Evolutionary conservation across 805 yeast species (phyloP).

Genomic region (Suhomyces prunicola): DNA sequence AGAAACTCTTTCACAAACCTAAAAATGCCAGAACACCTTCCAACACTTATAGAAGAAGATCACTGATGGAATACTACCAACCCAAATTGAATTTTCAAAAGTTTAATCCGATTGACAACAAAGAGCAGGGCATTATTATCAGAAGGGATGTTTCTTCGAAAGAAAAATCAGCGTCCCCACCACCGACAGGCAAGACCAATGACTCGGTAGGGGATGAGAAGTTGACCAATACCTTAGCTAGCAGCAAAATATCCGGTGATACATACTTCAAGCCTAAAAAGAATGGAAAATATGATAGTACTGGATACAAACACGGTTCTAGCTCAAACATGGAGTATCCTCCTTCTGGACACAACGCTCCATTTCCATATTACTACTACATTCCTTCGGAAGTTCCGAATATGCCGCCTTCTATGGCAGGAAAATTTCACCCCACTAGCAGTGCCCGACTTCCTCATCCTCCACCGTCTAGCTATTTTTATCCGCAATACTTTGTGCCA

Average conservation of each 20-base stretch:
- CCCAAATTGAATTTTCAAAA: not conserved
- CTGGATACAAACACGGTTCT: not conserved
- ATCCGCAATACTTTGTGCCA: conserved; percentile 25
- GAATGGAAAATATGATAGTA: not conserved
- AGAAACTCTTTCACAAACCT: conserved; percentile 1
- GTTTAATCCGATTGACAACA: not conserved
- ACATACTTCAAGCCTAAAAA: not conserved
- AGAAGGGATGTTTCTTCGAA: not conserved
- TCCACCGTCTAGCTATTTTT: conserved; percentile 25
- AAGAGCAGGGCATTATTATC: not conserved
- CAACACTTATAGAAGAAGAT: conserved; percentile 1
- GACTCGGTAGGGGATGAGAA: not conserved
- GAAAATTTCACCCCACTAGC: conserved; percentile 15
- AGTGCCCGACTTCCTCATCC: conserved; percentile 19
- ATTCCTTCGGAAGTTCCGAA: conserved; percentile 8
- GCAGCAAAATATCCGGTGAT: not conserved
- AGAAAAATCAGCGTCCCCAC: not conserved
- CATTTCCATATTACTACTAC: conserved; percentile 16
- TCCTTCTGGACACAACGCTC: not conserved
- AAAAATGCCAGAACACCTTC: conserved; percentile 11
- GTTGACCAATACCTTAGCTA: not conserved
- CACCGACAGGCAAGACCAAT: conserved; percentile 1
- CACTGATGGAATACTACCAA: conserved; percentile 6
- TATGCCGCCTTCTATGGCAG: conserved; percentile 5
- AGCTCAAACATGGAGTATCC: not conserved